Base-by-base conservation (phyloP, 2,329 filamentous ascomycete genomes). In the Tricladium varicosporioides region DNA sequence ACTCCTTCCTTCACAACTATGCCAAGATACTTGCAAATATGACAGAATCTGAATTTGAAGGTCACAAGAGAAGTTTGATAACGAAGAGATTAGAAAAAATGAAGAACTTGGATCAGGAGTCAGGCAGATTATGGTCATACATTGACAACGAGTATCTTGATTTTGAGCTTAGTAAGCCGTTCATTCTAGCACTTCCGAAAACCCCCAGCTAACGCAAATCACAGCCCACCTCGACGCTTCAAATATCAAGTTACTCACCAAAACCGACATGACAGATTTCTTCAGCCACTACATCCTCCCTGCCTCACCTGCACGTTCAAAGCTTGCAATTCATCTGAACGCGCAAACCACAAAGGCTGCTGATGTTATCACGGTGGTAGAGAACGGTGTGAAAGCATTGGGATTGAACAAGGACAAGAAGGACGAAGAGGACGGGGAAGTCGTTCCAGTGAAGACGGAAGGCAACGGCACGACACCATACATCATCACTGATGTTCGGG, bases 91-190 rank as follows among this genome's bases (percentile, higher is more conserved):
- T 96, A 18, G 92, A 97, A 75, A 96, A 95, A 73, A 73, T 96
- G 65, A 96, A 96, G 80, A 97, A 97, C 64, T 77, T 99, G 48
- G 83, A 87, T 58, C 88, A 93, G 63, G 94, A 99, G 75, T 91
- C 87, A 5, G 82, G 80, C 54, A 82, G 91, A 46, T 87, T 95
- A 70, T 96, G 91, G 92, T 80, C 80, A 51, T 91, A 97, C 68
- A 91, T 99, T 64, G 83, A 84, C 51, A 88, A 82, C 52, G 92
- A 97, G 70, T 90, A 88, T 64, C 95, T 92, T 71, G 92, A 97
- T 72, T 99, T 97, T 73, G 81, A 91, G 67, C 85, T 89, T 70
- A 84, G 93, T 92, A 79, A 72, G 83, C 77, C 22, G 22, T 27
- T 27, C 36, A 33, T 22, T 51, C 27, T n/a, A 10, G 11, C 16